A percentile compares a stretch with the other conserved stretches of the same genome.
Conservation (phyloP, 2,329 filamentous ascomycete species). For the Hypocreales sp. region DNA sequence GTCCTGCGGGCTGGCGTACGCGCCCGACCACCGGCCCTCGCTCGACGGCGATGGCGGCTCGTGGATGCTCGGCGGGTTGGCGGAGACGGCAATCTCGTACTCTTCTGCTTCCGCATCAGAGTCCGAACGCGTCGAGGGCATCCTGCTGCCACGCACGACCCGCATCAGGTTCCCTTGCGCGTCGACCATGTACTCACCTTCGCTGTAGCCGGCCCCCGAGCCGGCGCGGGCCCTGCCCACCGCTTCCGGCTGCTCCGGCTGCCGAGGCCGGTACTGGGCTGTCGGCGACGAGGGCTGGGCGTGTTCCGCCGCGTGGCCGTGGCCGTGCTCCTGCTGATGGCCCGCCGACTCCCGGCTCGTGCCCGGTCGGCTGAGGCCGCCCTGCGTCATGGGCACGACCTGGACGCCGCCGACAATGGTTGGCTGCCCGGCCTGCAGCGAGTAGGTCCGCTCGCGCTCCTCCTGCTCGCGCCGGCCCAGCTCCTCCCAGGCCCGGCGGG, state of each 20-base stretch:
- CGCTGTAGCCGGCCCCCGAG: constrained; percentile 49
- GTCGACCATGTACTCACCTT: constrained; percentile 58
- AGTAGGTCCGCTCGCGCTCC: constrained; percentile 72
- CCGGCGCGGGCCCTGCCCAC: constrained; percentile 10
- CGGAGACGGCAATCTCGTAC: constrained; percentile 37
- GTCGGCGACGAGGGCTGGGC: constrained; percentile 26
- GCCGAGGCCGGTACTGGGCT: constrained; percentile 7
- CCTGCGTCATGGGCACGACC: constrained; percentile 81
- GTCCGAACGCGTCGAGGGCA: constrained; percentile 29
- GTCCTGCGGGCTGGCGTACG: constrained; percentile 33
- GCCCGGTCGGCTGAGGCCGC: constrained; percentile 39
- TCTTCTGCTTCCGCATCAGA: constrained; percentile 41
- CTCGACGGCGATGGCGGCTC: constrained; percentile 15
- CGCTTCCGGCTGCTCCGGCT: constrained; percentile 6
- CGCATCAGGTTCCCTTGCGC: constrained; percentile 42
- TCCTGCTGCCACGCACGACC: constrained; percentile 44
- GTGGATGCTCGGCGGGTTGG: constrained; percentile 20
- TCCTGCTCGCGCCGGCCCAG: constrained; percentile 85
- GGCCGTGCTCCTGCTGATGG: constrained; percentile 15
- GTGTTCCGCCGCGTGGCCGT: constrained; percentile 19
- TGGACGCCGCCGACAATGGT: constrained; percentile 87
- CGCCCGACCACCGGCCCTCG: constrained; percentile 23
- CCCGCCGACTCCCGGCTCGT: constrained; percentile 22
- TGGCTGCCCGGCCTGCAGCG: constrained; percentile 74
- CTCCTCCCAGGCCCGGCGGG: constrained; percentile 91